Evolutionary conservation across 2,329 filamentous ascomycete genomes (phyloP).

Genomic region (Xylariaceae sp.): DNA sequence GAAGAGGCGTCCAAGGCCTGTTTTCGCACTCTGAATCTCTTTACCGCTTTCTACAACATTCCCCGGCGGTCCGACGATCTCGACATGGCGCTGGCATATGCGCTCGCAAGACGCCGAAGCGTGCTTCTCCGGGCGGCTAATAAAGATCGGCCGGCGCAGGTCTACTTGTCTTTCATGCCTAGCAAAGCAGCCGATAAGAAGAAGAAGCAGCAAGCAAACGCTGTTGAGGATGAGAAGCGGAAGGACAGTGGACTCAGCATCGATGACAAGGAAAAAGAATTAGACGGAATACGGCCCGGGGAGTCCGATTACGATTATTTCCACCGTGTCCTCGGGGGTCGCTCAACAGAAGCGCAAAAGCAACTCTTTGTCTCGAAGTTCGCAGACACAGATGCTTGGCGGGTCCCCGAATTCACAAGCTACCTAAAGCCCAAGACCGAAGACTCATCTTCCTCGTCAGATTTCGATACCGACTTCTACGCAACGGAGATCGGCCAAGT

Average conservation of each 20-base stretch:
- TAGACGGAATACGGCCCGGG: neutral
- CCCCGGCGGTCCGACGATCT: slow-evolving; percentile 26
- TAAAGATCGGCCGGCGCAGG: slow-evolving; percentile 26
- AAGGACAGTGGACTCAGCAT: too few relatives aligned
- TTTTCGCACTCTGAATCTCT: slow-evolving; percentile 31
- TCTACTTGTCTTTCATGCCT: slow-evolving; percentile 28
- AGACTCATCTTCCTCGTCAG: too few relatives aligned
- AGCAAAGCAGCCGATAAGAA: neutral
- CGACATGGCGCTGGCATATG: slow-evolving; percentile 33
- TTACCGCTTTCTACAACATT: slow-evolving; percentile 39
- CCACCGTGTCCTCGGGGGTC: slow-evolving; percentile 6
- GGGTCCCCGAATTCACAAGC: neutral
- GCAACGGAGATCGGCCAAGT: slow-evolving; percentile 42
- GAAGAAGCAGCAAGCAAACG: too few relatives aligned
- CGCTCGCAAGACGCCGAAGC: slow-evolving; percentile 33
- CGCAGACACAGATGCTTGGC: slow-evolving; percentile 20
- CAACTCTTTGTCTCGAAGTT: slow-evolving; percentile 28
- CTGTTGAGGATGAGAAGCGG: too few relatives aligned
- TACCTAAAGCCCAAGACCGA: slow-evolving; percentile 1
- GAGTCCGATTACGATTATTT: neutral
- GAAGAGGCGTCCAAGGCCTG: slow-evolving; percentile 22
- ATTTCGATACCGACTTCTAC: slow-evolving; percentile 42
- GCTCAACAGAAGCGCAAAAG: slow-evolving; percentile 21
- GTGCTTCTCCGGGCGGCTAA: slow-evolving; percentile 36
- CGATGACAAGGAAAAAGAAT: too few relatives aligned